These are phyloP conservation scores for Alternaria longipes DNA, from an alignment of 2,329 filamentous ascomycete species.

Conservation along the genomic window DNA sequence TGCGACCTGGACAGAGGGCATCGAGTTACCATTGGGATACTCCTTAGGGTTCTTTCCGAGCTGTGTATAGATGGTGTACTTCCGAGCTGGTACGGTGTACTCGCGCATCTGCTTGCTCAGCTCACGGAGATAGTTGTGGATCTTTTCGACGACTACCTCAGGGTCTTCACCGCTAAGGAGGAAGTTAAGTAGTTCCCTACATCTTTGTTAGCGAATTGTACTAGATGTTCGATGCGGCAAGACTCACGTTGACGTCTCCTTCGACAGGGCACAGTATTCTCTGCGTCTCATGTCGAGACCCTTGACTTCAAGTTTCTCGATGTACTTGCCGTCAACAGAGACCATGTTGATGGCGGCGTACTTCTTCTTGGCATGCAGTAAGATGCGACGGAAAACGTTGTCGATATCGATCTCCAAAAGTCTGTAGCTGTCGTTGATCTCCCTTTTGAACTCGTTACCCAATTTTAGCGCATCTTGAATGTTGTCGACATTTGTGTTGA, in stretches of 20 bases:
- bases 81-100: conserved; percentile 75
- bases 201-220: conserved; percentile 18
- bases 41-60: conserved; percentile 93
- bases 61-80: conserved; percentile 98
- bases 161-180: conserved; percentile 93
- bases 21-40: conserved; percentile 91
- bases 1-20: conserved; percentile 97
- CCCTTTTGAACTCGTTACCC: conserved; percentile 91
- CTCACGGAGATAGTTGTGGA: conserved; percentile 91
- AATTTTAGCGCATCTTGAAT: conserved; percentile 90
- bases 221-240: background rate
- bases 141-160: conserved; percentile 84
- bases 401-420: conserved; percentile 98
- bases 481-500: conserved; percentile 97
- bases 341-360: conserved; percentile 96
- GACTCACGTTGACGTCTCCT: conserved; percentile 80
- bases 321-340: conserved; percentile 85
- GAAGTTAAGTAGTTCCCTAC: conserved; percentile 82
- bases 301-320: conserved; percentile 97
- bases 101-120: conserved; percentile 88
- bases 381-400: conserved; percentile 91
- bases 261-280: conserved; percentile 95
- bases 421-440: conserved; percentile 92
- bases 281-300: conserved; percentile 97
- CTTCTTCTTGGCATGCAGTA: conserved; percentile 98